A percentile compares a stretch with the other conserved stretches of the same genome.
Conservation (phyloP, 2,329 filamentous ascomycete species). For the Colletotrichum cuscutae region DNA sequence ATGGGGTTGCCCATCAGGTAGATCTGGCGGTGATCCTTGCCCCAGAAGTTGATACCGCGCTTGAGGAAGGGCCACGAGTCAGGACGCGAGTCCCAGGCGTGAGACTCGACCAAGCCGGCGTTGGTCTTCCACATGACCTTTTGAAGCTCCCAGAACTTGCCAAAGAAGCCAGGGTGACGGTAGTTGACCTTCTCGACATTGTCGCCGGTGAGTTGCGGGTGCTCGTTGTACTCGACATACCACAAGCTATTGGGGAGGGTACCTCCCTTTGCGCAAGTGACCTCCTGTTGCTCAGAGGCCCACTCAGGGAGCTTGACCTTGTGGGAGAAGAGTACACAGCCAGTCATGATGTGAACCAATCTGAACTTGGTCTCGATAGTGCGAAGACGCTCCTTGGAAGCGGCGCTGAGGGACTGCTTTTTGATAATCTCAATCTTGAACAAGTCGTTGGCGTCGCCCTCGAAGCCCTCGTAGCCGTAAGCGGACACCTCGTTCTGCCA, state of each 20-base stretch:
- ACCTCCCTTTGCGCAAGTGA: conserved; percentile 93
- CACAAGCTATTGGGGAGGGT: conserved; percentile 96
- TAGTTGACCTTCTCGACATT: conserved; percentile 96
- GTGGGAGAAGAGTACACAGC: conserved; percentile 95
- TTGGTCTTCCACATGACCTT: conserved; percentile 99
- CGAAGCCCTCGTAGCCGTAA: conserved; percentile 96
- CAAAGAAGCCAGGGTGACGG: conserved; percentile 91
- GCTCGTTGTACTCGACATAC: conserved; percentile 93
- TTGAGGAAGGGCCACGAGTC: conserved; percentile 91
- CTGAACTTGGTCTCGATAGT: conserved; percentile 98
- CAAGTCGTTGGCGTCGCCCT: conserved; percentile 94
- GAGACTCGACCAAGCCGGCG: conserved; percentile 93
- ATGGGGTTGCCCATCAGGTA: conserved; percentile 96
- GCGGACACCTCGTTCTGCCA: conserved; percentile 98
- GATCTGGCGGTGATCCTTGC: conserved; percentile 91
- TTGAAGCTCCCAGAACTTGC: conserved; percentile 97
- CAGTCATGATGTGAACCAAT: conserved; percentile 95
- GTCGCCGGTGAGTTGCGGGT: conserved; percentile 74
- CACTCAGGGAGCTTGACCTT: conserved; percentile 99
- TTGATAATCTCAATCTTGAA: conserved; percentile 97
- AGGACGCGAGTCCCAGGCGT: conserved; percentile 97
- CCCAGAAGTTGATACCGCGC: conserved; percentile 99
- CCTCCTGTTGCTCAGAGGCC: conserved; percentile 98
- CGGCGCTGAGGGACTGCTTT: conserved; percentile 80
- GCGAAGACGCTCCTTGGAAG: conserved; percentile 85